Base-by-base conservation (phyloP, 1,284 basidiomycete genomes). In the Apiotrichum laibachii region DNA sequence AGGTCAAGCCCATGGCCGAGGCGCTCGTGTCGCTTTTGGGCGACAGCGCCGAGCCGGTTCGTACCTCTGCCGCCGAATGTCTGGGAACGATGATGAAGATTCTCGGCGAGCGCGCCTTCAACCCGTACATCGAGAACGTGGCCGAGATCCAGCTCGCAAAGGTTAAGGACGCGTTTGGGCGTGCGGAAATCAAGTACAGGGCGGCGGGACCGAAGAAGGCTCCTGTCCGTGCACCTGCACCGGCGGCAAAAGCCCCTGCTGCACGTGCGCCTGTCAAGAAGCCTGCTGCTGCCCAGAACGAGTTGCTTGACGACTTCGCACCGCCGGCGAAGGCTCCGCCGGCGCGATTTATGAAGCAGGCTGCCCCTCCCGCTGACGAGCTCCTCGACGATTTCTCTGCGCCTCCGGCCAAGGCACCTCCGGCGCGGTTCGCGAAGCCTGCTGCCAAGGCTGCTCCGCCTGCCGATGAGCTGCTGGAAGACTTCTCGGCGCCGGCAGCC, bases 41-140 rank as follows among this genome's bases (percentile, higher is more conserved):
- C 74, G 96, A 99, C 75, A 86, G 90, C 11, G 88, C 87, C 59
- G 94, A 92, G 72, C 90, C 91, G 34, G 92, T 96, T 22, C 85
- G 96, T 51, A 89, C 89, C 60, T 90, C 94, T 58, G 91, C 93
- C 18, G 93, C 93, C 0, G 83, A 85, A 40, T 90, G 88, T 67
- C 81, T 99, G 35, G 96, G 95, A 11, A 89, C 88, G 0, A 80
- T 99, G 66, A 95, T 96, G 90, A 97, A 92, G 82, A 93, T 99
- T 82, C 85, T 99, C 15, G 96, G 96, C 26, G 95, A 99, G 76
- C 83, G 96, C 33, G 87, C 90, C 13, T 84, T 99, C 63, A 92
- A 89, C 73, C 89, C 90, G 0, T 83, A 90, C 39, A 85, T 98
- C 80, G 95, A 98, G 63, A 81, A 84, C 31, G 81, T 99, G 55